A percentile compares a stretch with the other conserved stretches of the same genome.
phyloP scores from a whole-genome alignment of 106 monocot genomes.

The Posidonia australis region DNA sequence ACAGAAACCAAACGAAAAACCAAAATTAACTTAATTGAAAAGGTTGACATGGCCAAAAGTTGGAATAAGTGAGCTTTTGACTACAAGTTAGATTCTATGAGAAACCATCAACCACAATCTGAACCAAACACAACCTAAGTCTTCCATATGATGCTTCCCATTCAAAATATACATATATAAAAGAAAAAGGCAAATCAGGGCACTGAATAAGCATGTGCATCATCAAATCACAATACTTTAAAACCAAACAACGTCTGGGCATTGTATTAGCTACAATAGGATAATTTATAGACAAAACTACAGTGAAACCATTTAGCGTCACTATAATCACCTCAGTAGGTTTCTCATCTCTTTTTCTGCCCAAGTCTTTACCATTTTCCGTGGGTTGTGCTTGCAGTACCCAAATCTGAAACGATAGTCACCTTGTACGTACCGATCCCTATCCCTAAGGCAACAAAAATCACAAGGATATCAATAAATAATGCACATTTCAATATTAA shows the following conservation, averaged over 20 bases:
- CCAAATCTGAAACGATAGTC: slow-evolving; percentile 95
- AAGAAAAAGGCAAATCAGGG: too few relatives aligned
- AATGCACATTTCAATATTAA: neutral
- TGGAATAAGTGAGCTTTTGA: too few relatives aligned
- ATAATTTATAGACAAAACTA: neutral
- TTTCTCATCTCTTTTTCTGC: slow-evolving; percentile 99
- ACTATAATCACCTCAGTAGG: slow-evolving; percentile 43
- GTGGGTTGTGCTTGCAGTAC: slow-evolving; percentile 90
- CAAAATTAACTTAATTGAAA: too few relatives aligned
- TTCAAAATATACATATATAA: too few relatives aligned
- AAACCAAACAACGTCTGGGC: neutral
- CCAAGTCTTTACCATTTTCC: slow-evolving; percentile 99
- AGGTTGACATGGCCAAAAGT: too few relatives aligned
- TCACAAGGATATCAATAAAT: neutral
- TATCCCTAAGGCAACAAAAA: slow-evolving; percentile 38
- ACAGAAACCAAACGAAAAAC: too few relatives aligned
- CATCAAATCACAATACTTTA: neutral
- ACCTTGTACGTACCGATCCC: slow-evolving; percentile 97
- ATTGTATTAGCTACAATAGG: neutral
- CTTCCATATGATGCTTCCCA: too few relatives aligned
- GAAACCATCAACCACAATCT: too few relatives aligned
- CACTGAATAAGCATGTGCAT: neutral
- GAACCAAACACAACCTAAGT: too few relatives aligned
- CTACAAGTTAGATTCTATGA: too few relatives aligned
- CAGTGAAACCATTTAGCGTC: neutral